phyloP scores from a whole-genome alignment of 768 basidiomycete species.

The Sarcomyxa edulis region DNA sequence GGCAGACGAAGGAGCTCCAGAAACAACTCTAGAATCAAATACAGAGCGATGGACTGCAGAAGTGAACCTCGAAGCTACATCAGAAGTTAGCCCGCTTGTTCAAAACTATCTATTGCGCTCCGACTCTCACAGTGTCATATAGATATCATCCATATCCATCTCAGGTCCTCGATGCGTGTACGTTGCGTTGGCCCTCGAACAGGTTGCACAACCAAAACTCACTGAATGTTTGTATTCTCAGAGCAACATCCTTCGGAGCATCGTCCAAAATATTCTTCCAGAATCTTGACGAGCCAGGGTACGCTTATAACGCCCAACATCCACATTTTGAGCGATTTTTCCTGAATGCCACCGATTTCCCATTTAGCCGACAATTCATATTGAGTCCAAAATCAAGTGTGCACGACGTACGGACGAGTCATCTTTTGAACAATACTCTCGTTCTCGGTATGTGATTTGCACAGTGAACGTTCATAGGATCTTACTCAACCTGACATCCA shows the following conservation, averaged over 20 bases:
- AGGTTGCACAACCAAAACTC: too few species aligned
- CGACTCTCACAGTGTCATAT: not conserved
- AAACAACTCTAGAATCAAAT: too few species aligned
- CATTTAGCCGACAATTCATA: too few species aligned
- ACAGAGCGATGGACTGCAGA: slow-evolving; percentile 36
- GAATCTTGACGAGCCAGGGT: slow-evolving; percentile 36
- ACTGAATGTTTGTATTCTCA: slow-evolving; percentile 29
- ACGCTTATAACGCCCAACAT: slow-evolving; percentile 18
- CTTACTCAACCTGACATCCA: slow-evolving; percentile 2
- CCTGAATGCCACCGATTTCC: too few species aligned
- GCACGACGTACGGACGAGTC: slow-evolving; percentile 54
- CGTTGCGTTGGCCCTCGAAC: slow-evolving; percentile 17
- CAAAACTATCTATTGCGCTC: slow-evolving; percentile 12
- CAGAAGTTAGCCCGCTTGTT: slow-evolving; percentile 27
- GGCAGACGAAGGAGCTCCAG: slow-evolving; percentile 7
- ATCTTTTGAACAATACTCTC: slow-evolving; percentile 42
- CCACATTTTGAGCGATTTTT: slow-evolving; percentile 30
- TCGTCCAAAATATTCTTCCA: slow-evolving; percentile 45
- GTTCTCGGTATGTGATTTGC: slow-evolving; percentile 39
- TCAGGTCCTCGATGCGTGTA: slow-evolving; percentile 47
- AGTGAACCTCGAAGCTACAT: slow-evolving; percentile 33
- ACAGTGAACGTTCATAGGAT: not conserved
- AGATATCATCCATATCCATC: slow-evolving; percentile 49
- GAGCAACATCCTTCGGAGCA: slow-evolving; percentile 55
- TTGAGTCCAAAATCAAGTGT: too few species aligned